Evolutionary conservation across 2,329 filamentous ascomycete genomes (phyloP), one percentile per base, ranked within the genome.

Genomic region (Fusarium bulbicola): DNA sequence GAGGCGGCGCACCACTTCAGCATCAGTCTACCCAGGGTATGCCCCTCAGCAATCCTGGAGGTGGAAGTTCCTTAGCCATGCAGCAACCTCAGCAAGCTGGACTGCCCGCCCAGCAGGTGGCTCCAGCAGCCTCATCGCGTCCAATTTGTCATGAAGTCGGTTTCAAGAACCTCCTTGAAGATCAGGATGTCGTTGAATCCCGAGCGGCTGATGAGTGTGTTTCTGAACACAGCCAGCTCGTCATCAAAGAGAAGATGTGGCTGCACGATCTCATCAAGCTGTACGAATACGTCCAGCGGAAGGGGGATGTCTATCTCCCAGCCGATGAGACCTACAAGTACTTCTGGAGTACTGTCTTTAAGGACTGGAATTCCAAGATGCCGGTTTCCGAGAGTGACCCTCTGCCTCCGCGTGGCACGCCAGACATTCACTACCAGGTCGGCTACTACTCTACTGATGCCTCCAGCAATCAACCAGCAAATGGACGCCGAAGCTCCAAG

Each of bases 201-300:
- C 57, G 57, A 39, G 45, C 20, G 21, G 34, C 57, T 39, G 57
- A 28, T 18, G 34, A 37, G 12, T 53, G 34, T 39, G 18, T 59
- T 24, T 37, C 57, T 15, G 45, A 18, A 24, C 57, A 59, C 34
- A 20, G 26, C 16, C 32, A 36, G 10, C 57, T 59, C 18, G 21
- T 39, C 26, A 52, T 59, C 28, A 52, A 45, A 18, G 60, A 66
- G 24, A 66, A 66, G 63, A 65, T 66, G 63, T 32, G 40, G 26
- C 24, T 66, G 2, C 18, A 65, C 16, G 60, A 65, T 42, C 63
- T 66, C 5, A 7, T 66, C 16, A 57, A 57, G 26, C 47, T 49
- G 13, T 66, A 66, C 12, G 47, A 66, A 30, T 43, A 42, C 13
- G 47, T 66, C 5, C 30, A 37, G 9, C 49, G 60, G 13, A 21